Evolutionary conservation across 139 green algal species (phyloP).

Genomic region (Chlorella sp.): DNA sequence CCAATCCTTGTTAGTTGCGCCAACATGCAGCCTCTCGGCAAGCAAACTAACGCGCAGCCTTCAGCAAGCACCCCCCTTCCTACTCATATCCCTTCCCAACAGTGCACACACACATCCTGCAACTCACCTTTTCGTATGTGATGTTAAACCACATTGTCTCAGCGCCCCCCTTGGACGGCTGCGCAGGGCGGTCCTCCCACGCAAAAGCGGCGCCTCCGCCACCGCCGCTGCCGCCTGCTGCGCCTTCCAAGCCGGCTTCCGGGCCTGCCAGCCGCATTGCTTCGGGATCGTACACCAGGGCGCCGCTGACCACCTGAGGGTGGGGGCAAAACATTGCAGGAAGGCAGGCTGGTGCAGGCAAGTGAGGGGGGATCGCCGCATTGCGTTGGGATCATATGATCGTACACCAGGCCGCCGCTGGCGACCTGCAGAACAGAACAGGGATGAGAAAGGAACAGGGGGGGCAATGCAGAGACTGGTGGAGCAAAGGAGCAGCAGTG

Average conservation of each 20-base stretch:
- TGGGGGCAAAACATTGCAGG: neutral
- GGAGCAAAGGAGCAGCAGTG: too few species aligned
- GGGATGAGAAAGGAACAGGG: too few species aligned
- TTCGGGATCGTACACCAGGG: neutral
- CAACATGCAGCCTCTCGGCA: too few species aligned
- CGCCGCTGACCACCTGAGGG: neutral
- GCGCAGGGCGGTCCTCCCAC: conserved; percentile 29
- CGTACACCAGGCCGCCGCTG: neutral
- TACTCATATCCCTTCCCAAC: neutral
- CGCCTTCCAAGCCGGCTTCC: neutral
- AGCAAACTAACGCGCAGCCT: too few species aligned
- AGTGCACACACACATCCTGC: too few species aligned
- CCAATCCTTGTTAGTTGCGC: too few species aligned
- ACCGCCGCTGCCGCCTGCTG: neutral
- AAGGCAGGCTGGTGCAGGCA: too few species aligned
- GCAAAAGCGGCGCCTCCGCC: neutral
- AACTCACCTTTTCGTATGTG: conserved; percentile 36
- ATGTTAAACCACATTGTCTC: conserved; percentile 39
- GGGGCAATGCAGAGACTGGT: too few species aligned
- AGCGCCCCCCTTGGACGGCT: neutral
- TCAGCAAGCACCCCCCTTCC: too few species aligned
- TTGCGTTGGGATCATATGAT: neutral
- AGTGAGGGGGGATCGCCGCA: neutral
- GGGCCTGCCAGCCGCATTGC: neutral
- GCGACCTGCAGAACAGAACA: neutral